Conservation (phyloP, 2,329 filamentous ascomycete genomes). For the Bimuria novae-zelandiae region DNA sequence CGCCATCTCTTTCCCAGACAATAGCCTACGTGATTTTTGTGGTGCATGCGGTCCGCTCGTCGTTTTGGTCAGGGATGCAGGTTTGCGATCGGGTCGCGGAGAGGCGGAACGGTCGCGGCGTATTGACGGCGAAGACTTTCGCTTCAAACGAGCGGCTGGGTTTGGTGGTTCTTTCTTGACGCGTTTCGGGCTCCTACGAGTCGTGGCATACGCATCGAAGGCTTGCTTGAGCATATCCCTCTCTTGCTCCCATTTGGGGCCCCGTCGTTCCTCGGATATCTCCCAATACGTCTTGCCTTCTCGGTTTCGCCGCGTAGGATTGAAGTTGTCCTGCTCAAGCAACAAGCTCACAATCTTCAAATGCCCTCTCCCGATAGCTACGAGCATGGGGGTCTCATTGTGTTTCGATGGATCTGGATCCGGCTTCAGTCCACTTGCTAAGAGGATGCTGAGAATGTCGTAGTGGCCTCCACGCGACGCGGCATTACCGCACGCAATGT, state of each 20-base stretch:
- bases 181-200: slow-evolving; percentile 41
- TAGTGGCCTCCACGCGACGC: slow-evolving; percentile 92
- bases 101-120: slow-evolving; percentile 42
- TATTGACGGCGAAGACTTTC: slow-evolving; percentile 31
- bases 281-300: slow-evolving; percentile 85
- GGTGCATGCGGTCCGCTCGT: slow-evolving; percentile 23
- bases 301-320: slow-evolving; percentile 75
- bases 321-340: slow-evolving; percentile 76
- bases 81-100: slow-evolving; percentile 36
- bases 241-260: slow-evolving; percentile 90
- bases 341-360: slow-evolving; percentile 82
- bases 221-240: slow-evolving; percentile 77
- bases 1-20: slow-evolving; percentile 44
- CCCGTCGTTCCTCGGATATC: slow-evolving; percentile 78
- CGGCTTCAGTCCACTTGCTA: slow-evolving; percentile 53
- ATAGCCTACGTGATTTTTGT: slow-evolving; percentile 41
- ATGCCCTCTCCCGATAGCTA: slow-evolving; percentile 87
- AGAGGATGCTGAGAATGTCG: slow-evolving; percentile 76
- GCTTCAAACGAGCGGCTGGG: slow-evolving; percentile 34
- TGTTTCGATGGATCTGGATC: slow-evolving; percentile 73
- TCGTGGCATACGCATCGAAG: slow-evolving; percentile 61
- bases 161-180: slow-evolving; percentile 40
- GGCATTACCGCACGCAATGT: slow-evolving; percentile 86
- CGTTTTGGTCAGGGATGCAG: slow-evolving; percentile 28
- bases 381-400: slow-evolving; percentile 88